Conservation (phyloP, 768 basidiomycete genomes). For the Hypsizygus marmoreus region DNA sequence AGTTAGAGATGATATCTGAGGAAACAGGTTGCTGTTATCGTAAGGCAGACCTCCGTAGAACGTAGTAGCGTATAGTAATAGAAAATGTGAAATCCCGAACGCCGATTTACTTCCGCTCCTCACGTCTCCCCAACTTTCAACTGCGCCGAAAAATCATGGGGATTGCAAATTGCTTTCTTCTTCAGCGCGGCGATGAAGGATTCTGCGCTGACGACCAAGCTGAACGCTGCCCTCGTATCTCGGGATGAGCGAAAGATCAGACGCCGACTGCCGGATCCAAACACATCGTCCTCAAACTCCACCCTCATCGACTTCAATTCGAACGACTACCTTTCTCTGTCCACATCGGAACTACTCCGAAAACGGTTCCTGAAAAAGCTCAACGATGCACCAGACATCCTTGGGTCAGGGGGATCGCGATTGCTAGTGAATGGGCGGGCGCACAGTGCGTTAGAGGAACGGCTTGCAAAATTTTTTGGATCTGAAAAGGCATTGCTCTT, state of each 20-base stretch:
- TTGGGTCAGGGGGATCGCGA: constrained; percentile 88
- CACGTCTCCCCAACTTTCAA: too few species aligned
- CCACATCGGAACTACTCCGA: constrained; percentile 59
- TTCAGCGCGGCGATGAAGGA: too few species aligned
- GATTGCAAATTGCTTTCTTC: too few species aligned
- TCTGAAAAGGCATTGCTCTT: constrained; percentile 73
- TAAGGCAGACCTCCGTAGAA: too few species aligned
- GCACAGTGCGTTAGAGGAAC: constrained; percentile 71
- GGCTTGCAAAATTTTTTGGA: constrained; percentile 65
- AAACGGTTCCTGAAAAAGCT: constrained; percentile 59
- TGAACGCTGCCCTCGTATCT: constrained; percentile 59
- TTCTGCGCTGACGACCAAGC: constrained; percentile 31
- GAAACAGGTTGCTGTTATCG: too few species aligned
- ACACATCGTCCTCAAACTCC: constrained; percentile 36
- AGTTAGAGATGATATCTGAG: too few species aligned
- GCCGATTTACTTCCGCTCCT: too few species aligned
- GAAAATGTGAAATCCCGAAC: too few species aligned
- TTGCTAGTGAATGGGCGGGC: constrained; percentile 76
- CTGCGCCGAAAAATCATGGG: too few species aligned
- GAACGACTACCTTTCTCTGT: constrained; percentile 90
- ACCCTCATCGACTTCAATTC: constrained; percentile 72
- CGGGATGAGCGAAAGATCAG: constrained; percentile 68
- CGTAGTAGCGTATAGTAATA: too few species aligned
- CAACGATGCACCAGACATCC: constrained; percentile 49
- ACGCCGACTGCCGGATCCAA: constrained; percentile 65